Base-by-base conservation (phyloP, 1,284 basidiomycete species). In the Moniliella sp. region DNA sequence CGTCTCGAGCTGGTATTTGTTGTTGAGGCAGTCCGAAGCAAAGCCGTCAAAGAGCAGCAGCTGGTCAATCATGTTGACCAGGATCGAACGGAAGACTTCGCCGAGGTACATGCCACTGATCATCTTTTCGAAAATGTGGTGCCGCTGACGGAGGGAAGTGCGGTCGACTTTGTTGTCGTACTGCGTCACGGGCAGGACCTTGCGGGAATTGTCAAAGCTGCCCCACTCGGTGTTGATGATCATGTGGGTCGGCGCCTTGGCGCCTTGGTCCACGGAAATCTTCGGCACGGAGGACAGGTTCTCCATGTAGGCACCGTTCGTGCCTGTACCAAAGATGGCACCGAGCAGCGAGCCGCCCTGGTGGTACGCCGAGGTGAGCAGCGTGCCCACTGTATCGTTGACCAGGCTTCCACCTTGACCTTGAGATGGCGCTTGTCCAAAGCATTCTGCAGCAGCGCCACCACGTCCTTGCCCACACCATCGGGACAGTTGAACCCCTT, bases 91-190 rank as follows among this genome's bases (percentile, higher is more conserved):
- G 13, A 76, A 72, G 44, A 94, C 73, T 64, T 97, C 88, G 37
- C 88, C 88, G 25, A 94, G 73, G 63, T 97, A 94, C 86, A 97
- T 94, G 39, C 91, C 91, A 2, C 83, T 91, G 45, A 97, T 80
- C 67, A 93, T 83, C 66, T 97, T 97, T 63, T 97, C 91, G 55
- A 86, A 97, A 2, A 78, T 77, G 62, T 97, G 88, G 57, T 75
- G 80, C 33, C 75, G 70, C 32, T 84, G 83, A 54, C 94, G 93
- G 62, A 94, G 93, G 31, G 78, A 82, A 54, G 78, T 72, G 34
- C 91, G 74, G 61, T 97, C 88, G 14, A 94, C 67, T 46, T 77
- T 73, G 65, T 81, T 86, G 64, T 97, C 88, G 51, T 74, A 93
- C n/a, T 78, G 73, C 0, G 88, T 93, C 4, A 76, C 72, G 3